Percentiles rank a stretch among this genome's conserved stretches.
These are phyloP conservation scores for Neckera pumila DNA, from an alignment of 225 moss, liverwort and hornwort genomes.

Conservation along the genomic window DNA sequence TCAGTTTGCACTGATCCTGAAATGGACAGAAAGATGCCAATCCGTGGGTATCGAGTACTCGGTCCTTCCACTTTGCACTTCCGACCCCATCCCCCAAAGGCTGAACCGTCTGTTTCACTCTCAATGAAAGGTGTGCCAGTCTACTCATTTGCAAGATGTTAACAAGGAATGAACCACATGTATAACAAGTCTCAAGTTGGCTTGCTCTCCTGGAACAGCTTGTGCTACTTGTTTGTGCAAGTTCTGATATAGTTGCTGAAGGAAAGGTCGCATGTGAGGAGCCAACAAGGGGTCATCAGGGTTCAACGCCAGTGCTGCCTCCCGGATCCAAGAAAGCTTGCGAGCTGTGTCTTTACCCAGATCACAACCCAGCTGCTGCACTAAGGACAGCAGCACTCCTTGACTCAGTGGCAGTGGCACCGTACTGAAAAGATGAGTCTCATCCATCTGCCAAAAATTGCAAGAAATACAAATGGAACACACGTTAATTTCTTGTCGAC, in stretches of 20 bases:
- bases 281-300: slow-evolving; percentile 89
- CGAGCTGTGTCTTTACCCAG: slow-evolving; percentile 72
- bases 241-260: slow-evolving; percentile 81
- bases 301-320: slow-evolving; percentile 79
- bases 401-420: slow-evolving; percentile 75
- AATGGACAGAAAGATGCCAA: not conserved
- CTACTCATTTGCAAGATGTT: slow-evolving; percentile 72
- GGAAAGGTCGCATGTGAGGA: slow-evolving; percentile 90
- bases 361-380: slow-evolving; percentile 92
- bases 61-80: not conserved
- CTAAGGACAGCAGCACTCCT: slow-evolving; percentile 82
- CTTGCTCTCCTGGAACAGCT: slow-evolving; percentile 58
- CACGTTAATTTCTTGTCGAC: not conserved
- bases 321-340: slow-evolving; percentile 87
- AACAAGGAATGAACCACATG: slow-evolving; percentile 91
- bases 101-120: not conserved
- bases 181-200: slow-evolving; percentile 69
- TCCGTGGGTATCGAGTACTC: not conserved
- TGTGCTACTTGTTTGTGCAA: slow-evolving; percentile 70
- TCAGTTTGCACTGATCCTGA: not conserved
- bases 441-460: slow-evolving; percentile 49
- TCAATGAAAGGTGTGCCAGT: not conserved
- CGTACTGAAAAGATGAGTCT: slow-evolving; percentile 54
- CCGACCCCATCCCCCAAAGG: not conserved
- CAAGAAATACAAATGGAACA: not conserved